Percentiles rank a stretch among this genome's conserved stretches.
These are phyloP conservation scores for Podosphaera fusca DNA, from an alignment of 2,329 filamentous ascomycete species.

Conservation along the genomic window DNA sequence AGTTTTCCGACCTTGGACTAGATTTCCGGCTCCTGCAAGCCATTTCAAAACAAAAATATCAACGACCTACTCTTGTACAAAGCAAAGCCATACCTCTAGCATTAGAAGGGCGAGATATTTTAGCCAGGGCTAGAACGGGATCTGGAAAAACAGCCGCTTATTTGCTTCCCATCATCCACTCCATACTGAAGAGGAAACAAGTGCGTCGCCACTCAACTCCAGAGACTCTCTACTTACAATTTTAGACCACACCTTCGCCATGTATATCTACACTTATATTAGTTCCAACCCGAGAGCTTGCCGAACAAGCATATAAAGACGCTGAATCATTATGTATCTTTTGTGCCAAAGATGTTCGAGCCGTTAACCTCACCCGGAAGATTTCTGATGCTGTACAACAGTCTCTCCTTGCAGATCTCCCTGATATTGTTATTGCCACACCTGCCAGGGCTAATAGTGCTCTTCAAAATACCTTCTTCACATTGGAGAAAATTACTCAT, in stretches of 20 bases:
- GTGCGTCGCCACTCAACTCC: constrained; percentile 18
- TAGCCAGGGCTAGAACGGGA: constrained; percentile 82
- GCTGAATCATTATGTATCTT: constrained; percentile 58
- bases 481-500: constrained; percentile 42
- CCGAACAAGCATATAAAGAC: constrained; percentile 66
- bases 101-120: constrained; percentile 66
- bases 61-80: constrained; percentile 74
- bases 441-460: constrained; percentile 65
- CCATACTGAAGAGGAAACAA: constrained; percentile 56
- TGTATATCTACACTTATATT: constrained; percentile 62
- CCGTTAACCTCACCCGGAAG: constrained; percentile 74
- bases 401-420: constrained; percentile 61
- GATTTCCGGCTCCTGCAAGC: constrained; percentile 73
- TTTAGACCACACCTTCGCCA: constrained; percentile 25
- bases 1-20: constrained; percentile 55
- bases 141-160: constrained; percentile 98
- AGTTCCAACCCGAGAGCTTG: constrained; percentile 83
- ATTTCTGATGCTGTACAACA: constrained; percentile 74
- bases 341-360: constrained; percentile 62
- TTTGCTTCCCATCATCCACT: constrained; percentile 67
- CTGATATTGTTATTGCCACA: constrained; percentile 79
- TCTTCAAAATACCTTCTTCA: constrained; percentile 47
- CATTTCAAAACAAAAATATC: constrained; percentile 62
- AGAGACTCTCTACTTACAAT: constrained; percentile 5
- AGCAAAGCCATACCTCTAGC: constrained; percentile 69